Conservation (phyloP, 2,329 filamentous ascomycete genomes). For the Diaporthe ampelina region DNA sequence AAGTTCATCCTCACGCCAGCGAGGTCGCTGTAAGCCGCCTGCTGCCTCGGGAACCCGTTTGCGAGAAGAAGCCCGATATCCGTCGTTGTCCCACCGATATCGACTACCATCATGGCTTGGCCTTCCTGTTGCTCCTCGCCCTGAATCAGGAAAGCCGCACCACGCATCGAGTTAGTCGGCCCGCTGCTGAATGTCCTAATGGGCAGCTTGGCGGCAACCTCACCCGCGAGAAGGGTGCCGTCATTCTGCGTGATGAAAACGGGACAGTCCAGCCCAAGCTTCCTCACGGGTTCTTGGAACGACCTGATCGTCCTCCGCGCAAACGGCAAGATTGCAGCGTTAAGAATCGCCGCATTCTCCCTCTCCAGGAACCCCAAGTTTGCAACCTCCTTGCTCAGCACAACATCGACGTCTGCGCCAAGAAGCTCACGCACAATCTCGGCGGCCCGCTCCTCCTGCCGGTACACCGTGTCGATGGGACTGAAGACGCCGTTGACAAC, state of each 20-base stretch:
- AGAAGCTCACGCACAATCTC: slow-evolving; percentile 57
- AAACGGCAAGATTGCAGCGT: slow-evolving; percentile 72
- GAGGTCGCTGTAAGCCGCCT: slow-evolving; percentile 73
- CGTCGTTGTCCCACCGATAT: slow-evolving; percentile 77
- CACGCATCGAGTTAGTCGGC: slow-evolving; percentile 74
- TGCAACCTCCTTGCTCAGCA: slow-evolving; percentile 66
- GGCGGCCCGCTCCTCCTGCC: slow-evolving; percentile 63
- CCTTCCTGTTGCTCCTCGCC: slow-evolving; percentile 47
- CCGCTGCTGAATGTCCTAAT: slow-evolving; percentile 74
- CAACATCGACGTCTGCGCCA: slow-evolving; percentile 57
- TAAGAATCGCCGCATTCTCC: slow-evolving; percentile 76
- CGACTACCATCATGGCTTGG: slow-evolving; percentile 70
- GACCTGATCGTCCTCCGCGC: slow-evolving; percentile 68
- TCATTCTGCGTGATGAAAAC: slow-evolving; percentile 76
- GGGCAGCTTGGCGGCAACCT: slow-evolving; percentile 67
- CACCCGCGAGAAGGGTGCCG: slow-evolving; percentile 69
- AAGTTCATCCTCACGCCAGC: slow-evolving; percentile 75
- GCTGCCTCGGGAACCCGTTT: slow-evolving; percentile 74
- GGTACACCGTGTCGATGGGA: slow-evolving; percentile 63
- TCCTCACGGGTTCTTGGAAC: slow-evolving; percentile 66
- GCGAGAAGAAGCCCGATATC: slow-evolving; percentile 73
- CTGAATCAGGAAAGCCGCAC: slow-evolving; percentile 70
- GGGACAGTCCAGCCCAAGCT: slow-evolving; percentile 64
- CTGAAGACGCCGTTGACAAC: slow-evolving; percentile 66
- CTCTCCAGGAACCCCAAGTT: slow-evolving; percentile 70